Evolutionary conservation across 2,329 filamentous ascomycete genomes (phyloP).

Genomic region (Chaetomiaceae sp.): DNA sequence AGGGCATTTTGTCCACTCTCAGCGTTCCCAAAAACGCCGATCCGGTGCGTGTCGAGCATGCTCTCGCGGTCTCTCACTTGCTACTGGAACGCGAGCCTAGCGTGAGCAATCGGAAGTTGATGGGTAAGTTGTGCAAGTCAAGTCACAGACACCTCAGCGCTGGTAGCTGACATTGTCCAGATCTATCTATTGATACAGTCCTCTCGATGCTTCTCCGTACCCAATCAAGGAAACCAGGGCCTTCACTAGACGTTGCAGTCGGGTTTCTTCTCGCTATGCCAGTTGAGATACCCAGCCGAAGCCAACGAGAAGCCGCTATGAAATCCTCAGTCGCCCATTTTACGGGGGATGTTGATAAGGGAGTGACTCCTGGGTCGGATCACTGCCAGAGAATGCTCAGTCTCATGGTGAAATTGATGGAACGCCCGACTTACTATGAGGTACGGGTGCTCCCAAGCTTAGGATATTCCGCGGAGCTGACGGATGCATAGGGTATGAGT

Average conservation of each 20-base stretch:
- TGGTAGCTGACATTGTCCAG: conserved; percentile 1
- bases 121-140: conserved; percentile 11
- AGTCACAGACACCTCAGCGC: too few relatives aligned
- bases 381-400: conserved; percentile 37
- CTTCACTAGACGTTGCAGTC: conserved; percentile 13
- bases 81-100: conserved; percentile 19
- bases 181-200: conserved; percentile 12
- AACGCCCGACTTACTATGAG: conserved; percentile 45
- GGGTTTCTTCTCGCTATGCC: conserved; percentile 19
- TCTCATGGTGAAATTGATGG: conserved; percentile 45
- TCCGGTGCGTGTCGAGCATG: conserved; percentile 4
- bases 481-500: conserved; percentile 29
- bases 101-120: conserved; percentile 16
- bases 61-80: conserved; percentile 2
- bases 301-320: conserved; percentile 22
- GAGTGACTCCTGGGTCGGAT: conserved; percentile 3
- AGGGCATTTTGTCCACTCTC: conserved; percentile 9
- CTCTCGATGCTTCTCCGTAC: conserved; percentile 19
- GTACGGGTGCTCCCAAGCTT: conserved; percentile 17
- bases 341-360: conserved; percentile 10
- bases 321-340: conserved; percentile 16
- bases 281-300: conserved; percentile 12
- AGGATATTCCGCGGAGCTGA: not conserved
- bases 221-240: not conserved
- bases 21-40: not conserved